Evolutionary conservation across 2,329 filamentous ascomycete genomes (phyloP), one percentile per base, ranked within the genome.

Genomic region (Claviceps monticola): DNA sequence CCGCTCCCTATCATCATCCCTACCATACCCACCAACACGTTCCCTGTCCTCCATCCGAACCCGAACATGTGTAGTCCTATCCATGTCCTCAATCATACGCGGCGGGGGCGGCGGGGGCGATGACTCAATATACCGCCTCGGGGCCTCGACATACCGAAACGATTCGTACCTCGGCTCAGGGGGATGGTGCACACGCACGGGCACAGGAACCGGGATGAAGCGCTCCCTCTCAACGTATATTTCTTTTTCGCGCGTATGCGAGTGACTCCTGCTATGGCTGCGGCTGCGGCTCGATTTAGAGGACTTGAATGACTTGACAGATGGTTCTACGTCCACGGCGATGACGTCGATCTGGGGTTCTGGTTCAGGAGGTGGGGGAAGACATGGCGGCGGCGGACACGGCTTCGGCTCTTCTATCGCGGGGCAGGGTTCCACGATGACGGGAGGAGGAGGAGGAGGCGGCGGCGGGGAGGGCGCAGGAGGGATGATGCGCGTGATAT

Each of bases 191-290:
- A 73, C 66, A 9, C 64, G 66, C 8, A 71, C 61, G 17, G 69
- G 71, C 2, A 73, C 66, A 7, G 66, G 66, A 7, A 71, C 61
- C 38, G 71, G 73, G 16, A 76, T 65, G 47, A 73, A 57, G 49
- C 68, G 67, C 59, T 79, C 76, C 26, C 75, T 69, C 64, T 79
- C 74, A 54, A 79, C 70, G 59, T 74, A 68, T 48, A 76, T 67
- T 60, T 79, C 74, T 37, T 65, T 65, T 46, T 75, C 69, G 14
- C 64, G 59, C 36, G 59, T 56, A 36, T 56, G 56, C 13, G 56
- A 60, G 42, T 51, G 56, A 42, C 48, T 38, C 49, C 49, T 50
- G 49, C 56, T 59, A 51, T 59, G 59, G 54, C 60, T 60, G 54
- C 61, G 62, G 48, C 60, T 61, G 13, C 61, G 60, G 37, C 51